These are phyloP conservation scores for Cyberlindnera galapagoensis DNA, from an alignment of 805 yeast species.

Conservation along the genomic window DNA sequence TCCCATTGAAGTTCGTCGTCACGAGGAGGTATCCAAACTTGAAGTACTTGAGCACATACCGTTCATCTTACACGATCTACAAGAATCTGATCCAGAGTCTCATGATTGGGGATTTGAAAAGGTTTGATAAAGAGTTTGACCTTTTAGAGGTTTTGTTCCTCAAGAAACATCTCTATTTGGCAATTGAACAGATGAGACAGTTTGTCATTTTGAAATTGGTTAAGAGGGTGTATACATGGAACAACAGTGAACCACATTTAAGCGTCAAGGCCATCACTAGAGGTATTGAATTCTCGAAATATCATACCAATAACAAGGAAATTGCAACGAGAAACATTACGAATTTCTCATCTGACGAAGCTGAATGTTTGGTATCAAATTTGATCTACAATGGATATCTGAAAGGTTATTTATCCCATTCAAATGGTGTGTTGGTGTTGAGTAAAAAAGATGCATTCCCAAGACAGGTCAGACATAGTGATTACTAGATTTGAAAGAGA, in stretches of 20 bases:
- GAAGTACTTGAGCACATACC: slow-evolving; percentile 33
- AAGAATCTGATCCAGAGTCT: slow-evolving; percentile 22
- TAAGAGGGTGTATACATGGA: slow-evolving; percentile 27
- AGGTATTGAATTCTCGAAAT: slow-evolving; percentile 33
- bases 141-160: slow-evolving; percentile 46
- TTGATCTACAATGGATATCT: slow-evolving; percentile 53
- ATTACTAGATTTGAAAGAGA: slow-evolving; percentile 4
- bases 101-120: slow-evolving; percentile 46
- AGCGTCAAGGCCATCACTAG: slow-evolving; percentile 35
- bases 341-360: slow-evolving; percentile 34
- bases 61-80: slow-evolving; percentile 41
- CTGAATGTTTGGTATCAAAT: slow-evolving; percentile 66
- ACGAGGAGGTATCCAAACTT: slow-evolving; percentile 41
- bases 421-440: slow-evolving; percentile 64
- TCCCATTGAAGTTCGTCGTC: slow-evolving; percentile 56
- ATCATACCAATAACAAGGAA: slow-evolving; percentile 14
- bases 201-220: slow-evolving; percentile 47
- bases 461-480: slow-evolving; percentile 21
- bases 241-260: slow-evolving; percentile 26
- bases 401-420: slow-evolving; percentile 80
- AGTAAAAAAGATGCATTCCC: slow-evolving; percentile 77
- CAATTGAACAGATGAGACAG: slow-evolving; percentile 45
- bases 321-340: slow-evolving; percentile 11
- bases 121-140: slow-evolving; percentile 40
- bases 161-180: slow-evolving; percentile 52